phyloP scores from a whole-genome alignment of 2,329 filamentous ascomycete genomes.

The Rhexocercosporidium sp. region DNA sequence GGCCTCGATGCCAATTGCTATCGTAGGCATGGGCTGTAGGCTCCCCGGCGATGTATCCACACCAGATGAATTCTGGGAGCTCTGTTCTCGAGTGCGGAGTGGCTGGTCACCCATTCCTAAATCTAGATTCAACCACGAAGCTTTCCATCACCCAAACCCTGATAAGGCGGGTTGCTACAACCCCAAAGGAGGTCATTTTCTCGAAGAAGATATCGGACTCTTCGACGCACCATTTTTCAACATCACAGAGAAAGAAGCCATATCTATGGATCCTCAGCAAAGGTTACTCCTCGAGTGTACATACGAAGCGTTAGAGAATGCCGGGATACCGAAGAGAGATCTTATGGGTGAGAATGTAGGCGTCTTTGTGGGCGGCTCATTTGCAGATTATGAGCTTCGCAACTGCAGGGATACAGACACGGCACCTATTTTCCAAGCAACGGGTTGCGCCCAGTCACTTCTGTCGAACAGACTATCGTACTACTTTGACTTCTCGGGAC shows the following conservation, averaged over 20 bases:
- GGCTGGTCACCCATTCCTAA: constrained; percentile 43
- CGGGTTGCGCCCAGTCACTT: constrained; percentile 40
- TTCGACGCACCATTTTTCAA: constrained; percentile 41
- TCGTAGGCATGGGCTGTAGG: constrained; percentile 46
- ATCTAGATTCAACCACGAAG: constrained; percentile 53
- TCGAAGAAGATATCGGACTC: constrained; percentile 34
- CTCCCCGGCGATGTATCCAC: constrained; percentile 45
- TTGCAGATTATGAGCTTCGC: constrained; percentile 23
- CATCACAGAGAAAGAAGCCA: constrained; percentile 37
- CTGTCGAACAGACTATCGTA: constrained; percentile 61
- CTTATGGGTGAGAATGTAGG: constrained; percentile 41
- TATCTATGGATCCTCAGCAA: constrained; percentile 42
- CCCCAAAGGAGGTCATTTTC: constrained; percentile 36
- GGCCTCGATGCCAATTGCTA: constrained; percentile 40
- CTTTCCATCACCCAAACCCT: constrained; percentile 58
- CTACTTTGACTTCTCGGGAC: constrained; percentile 59
- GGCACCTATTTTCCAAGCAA: constrained; percentile 30
- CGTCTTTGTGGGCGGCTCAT: constrained; percentile 56
- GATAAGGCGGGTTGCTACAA: constrained; percentile 36
- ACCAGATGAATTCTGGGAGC: constrained; percentile 47
- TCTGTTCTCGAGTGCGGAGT: constrained; percentile 44
- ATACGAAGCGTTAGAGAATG: constrained; percentile 39
- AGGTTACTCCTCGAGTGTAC: constrained; percentile 36
- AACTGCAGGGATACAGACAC: constrained; percentile 26
- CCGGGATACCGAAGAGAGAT: constrained; percentile 32